Base-by-base conservation (phyloP, 192 early-diverging fungal genomes). In the Phycomyces blakesleeanus region DNA sequence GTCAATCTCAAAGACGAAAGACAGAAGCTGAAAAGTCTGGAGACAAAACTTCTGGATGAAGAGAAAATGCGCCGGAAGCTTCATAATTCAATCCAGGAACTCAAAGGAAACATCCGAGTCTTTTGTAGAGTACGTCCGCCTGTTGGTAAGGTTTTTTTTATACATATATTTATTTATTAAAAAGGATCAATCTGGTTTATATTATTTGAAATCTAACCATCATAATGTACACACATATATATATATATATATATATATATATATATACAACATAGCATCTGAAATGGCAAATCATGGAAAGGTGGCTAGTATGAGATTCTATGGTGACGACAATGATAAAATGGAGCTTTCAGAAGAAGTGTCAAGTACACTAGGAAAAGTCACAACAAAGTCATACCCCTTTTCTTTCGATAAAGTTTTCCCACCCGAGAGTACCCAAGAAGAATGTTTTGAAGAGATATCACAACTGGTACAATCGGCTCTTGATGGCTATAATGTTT, bases 71-170 rank as follows among this genome's bases (percentile, higher is more conserved):
- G 94, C n/a, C 79, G 93, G 41, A 75, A 79, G 59, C 73, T 98
- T 29, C 95, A 97, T 76, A 98, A 97, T 69, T 88, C 88, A 0
- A 88, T 94, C 37, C 92, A 92, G 64, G 97, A 98, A 71, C 82
- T 97, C 51, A 95, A 93, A 61, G 97, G 97, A 34, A 98, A 98
- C 68, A 97, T 98, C 49, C 84, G 97, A 22, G 97, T 97, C 24
- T 98, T 98, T 75, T 97, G 95, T 72, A 80, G 97, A 29, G 87
- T 97, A 11, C 85, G 97, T 34, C 97, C 97, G 10, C 71, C 85
- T 40, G 40, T 88, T 22, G 53, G 72, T 71, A 68, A 55, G 14
- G 5, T 18, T 0, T n/a, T n/a, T n/a, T n/a, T n/a, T n/a, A n/a
- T n/a, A n/a, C n/a, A n/a, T n/a, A n/a, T n/a, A n/a, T n/a, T n/a